Evolutionary conservation across 495 filamentous ascomycete genomes (phyloP), one percentile per base, ranked within the genome.

Genomic region (Trichoderma asperelloides): DNA sequence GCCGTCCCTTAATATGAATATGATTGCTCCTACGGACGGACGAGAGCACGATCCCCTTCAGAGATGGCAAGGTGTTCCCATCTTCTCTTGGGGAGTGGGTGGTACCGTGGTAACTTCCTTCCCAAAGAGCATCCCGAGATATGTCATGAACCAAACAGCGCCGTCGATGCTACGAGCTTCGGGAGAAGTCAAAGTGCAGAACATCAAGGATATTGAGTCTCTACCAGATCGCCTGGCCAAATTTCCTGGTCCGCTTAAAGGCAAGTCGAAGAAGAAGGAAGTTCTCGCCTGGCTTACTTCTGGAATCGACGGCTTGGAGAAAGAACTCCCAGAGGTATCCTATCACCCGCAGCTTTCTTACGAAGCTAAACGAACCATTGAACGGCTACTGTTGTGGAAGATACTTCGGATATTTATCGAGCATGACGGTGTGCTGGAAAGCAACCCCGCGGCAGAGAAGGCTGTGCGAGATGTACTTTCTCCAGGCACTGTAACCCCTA

Each of bases 211-310:
- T 51, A 81, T 89, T 65, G 74, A 90, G 43, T 87, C 89, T 9
- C 72, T 92, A 13, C 78, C 84, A 47, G 91, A 94, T 60, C 82
- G 84, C 9, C 79, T 95, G 65, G 84, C 86, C 16, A 90, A 86
- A 69, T 97, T 98, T 73, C 96, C 96, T 1, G 96, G 96, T 0
- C 94, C 96, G 21, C 79, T 97, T 12, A 92, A 87, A 78, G 81
- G 86, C 40, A 97, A 98, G 73, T 86, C 87, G 0, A 97, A 94
- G 82, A 99, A 98, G 80, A 98, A 98, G 78, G 96, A 99, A 66
- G 84, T 90, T 4, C 66, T 93, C 45, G 76, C 88, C 5, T 99
- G 96, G 95, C 80, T 99, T 40, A 86, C 79, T 3, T 81, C 82
- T 69, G 89, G 87, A 49, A 91, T 96, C 69, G 86, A 86, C 15